These are phyloP conservation scores for Deuterostichococcus epilithicus DNA, from an alignment of 139 green algal genomes.

Conservation along the genomic window DNA sequence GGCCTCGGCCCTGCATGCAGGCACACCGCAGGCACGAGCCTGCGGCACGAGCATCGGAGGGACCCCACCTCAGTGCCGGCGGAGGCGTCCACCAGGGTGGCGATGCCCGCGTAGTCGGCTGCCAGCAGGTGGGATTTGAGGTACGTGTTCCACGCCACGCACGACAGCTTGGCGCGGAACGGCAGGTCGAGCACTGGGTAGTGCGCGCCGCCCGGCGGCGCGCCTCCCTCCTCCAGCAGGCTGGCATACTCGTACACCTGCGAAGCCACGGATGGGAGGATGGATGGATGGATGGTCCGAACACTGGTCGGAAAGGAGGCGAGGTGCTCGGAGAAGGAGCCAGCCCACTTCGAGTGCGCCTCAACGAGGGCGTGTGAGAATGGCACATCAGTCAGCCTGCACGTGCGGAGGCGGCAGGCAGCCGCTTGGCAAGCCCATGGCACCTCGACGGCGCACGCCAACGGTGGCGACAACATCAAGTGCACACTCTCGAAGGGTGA, in stretches of 20 bases:
- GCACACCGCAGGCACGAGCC: no score
- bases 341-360: no score
- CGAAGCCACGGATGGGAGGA: background rate
- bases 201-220: slow-evolving; percentile 37
- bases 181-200: slow-evolving; percentile 50
- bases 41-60: no score
- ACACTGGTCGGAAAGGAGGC: no score
- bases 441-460: no score
- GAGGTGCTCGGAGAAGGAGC: no score
- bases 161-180: slow-evolving; percentile 60
- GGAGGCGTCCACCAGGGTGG: slow-evolving; percentile 22
- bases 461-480: no score
- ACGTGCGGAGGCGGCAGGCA: no score
- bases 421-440: no score
- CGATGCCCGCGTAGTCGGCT: slow-evolving; percentile 58
- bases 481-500: no score
- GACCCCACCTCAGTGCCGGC: background rate
- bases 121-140: slow-evolving; percentile 62
- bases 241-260: slow-evolving; percentile 45
- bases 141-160: slow-evolving; percentile 75
- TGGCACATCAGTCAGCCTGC: background rate
- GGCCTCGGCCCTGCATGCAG: no score
- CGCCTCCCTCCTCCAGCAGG: slow-evolving; percentile 35
- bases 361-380: background rate
- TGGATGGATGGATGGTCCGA: no score